These are phyloP conservation scores for Macrocybe gigantea DNA, from an alignment of 768 basidiomycete genomes.

Conservation along the genomic window DNA sequence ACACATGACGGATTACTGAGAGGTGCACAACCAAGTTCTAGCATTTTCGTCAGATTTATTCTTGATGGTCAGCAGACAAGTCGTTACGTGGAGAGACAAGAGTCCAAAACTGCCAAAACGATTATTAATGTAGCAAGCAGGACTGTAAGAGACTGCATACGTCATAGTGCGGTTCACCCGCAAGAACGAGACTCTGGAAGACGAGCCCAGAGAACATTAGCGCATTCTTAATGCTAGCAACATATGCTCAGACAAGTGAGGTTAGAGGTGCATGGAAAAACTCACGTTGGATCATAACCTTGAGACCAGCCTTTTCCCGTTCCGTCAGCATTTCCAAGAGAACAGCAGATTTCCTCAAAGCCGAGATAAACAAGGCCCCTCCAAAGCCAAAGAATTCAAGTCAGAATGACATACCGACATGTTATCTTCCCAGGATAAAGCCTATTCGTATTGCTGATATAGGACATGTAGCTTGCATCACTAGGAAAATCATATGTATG, in stretches of 20 bases:
- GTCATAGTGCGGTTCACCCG: conserved; percentile 31
- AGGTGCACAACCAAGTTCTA: conserved; percentile 35
- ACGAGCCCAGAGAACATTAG: conserved; percentile 31
- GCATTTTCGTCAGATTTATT: background rate
- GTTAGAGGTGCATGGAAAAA: background rate
- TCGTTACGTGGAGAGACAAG: conserved; percentile 25
- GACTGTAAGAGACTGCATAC: conserved; percentile 13
- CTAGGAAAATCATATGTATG: conserved; percentile 42
- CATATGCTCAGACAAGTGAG: background rate
- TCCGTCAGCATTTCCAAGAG: conserved; percentile 26
- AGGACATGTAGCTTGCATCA: conserved; percentile 27
- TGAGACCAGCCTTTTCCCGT: conserved; percentile 25
- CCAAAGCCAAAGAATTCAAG: background rate
- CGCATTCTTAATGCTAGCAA: conserved; percentile 28
- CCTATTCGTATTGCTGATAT: conserved; percentile 19
- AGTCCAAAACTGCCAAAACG: conserved; percentile 27
- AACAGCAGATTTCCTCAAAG: conserved; percentile 31
- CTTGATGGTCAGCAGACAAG: conserved; percentile 5
- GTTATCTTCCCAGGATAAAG: conserved; percentile 24
- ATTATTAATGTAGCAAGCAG: background rate
- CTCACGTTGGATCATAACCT: conserved; percentile 32
- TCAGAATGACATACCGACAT: conserved; percentile 22
- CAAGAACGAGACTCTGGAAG: conserved; percentile 32
- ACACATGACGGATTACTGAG: conserved; percentile 25
- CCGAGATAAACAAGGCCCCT: background rate